Conservation (phyloP, 495 filamentous ascomycete genomes). For the Neurospora pannonica region DNA sequence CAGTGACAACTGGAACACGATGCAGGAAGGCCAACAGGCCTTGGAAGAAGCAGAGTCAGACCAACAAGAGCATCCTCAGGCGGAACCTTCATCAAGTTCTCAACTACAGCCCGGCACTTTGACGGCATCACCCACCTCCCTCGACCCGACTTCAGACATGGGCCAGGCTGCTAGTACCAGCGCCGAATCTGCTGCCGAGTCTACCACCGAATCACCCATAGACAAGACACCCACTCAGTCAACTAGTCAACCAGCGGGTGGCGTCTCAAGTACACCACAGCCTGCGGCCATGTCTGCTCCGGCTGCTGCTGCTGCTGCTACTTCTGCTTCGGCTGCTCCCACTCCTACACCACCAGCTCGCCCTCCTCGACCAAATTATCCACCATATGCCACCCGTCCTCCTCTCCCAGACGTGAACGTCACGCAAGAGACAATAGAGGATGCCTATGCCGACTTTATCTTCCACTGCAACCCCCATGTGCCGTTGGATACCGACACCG, state of each 20-base stretch:
- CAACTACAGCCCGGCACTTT: not conserved
- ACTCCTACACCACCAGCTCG: not conserved
- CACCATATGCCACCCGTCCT: constrained; percentile 11
- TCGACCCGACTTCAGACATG: constrained; percentile 2
- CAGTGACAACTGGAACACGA: not conserved
- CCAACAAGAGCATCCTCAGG: not conserved
- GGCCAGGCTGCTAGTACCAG: not conserved
- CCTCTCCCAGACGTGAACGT: constrained; percentile 61
- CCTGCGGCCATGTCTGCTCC: not conserved
- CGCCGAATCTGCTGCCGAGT: not conserved
- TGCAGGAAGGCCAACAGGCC: not conserved
- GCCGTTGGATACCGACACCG: constrained; percentile 58
- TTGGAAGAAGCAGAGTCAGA: not conserved
- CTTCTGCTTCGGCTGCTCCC: not conserved
- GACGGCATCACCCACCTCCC: constrained; percentile 11
- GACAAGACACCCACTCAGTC: not conserved
- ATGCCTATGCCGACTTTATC: constrained; percentile 82
- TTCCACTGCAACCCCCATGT: constrained; percentile 84
- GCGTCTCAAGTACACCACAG: not conserved
- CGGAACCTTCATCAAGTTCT: not conserved
- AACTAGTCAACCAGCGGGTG: not conserved
- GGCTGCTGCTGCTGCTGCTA: not conserved
- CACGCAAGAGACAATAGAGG: constrained; percentile 66
- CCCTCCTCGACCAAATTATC: not conserved
- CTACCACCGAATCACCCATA: not conserved